Conservation (phyloP, 495 filamentous ascomycete genomes). For the Penicillium manginii region DNA sequence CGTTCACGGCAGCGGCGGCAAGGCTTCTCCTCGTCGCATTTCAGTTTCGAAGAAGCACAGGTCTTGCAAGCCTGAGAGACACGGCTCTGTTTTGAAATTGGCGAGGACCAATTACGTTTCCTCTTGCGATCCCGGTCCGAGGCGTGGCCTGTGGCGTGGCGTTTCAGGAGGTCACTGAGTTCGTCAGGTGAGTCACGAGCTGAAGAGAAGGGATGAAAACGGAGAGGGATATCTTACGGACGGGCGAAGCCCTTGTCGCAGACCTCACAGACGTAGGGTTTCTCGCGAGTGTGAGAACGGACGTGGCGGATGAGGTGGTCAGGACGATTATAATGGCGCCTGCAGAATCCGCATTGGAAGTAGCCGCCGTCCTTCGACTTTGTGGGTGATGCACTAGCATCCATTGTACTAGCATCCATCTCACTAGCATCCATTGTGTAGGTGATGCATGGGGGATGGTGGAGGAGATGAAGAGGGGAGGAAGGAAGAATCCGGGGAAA, state of each 20-base stretch:
- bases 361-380: constrained; percentile 31
- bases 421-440: neutral
- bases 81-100: constrained; percentile 48
- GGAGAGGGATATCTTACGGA: constrained; percentile 34
- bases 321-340: constrained; percentile 56
- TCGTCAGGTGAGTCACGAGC: neutral
- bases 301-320: constrained; percentile 63
- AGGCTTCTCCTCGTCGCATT: constrained; percentile 55
- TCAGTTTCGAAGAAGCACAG: constrained; percentile 57
- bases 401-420: too few species aligned
- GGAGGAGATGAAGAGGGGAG: neutral
- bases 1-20: constrained; percentile 54
- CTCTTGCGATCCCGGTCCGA: constrained; percentile 46
- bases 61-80: constrained; percentile 58
- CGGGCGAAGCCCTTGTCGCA: constrained; percentile 59
- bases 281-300: constrained; percentile 60
- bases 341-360: constrained; percentile 60
- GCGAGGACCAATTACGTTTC: constrained; percentile 41
- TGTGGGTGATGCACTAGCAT: constrained; percentile 14
- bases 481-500: neutral
- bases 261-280: constrained; percentile 52
- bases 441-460: neutral
- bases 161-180: constrained; percentile 53
- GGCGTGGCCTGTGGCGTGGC: constrained; percentile 56
- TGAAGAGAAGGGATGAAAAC: too few species aligned